phyloP scores from a whole-genome alignment of 2,329 filamentous ascomycete genomes.

The Zymoseptoria pseudotritici region DNA sequence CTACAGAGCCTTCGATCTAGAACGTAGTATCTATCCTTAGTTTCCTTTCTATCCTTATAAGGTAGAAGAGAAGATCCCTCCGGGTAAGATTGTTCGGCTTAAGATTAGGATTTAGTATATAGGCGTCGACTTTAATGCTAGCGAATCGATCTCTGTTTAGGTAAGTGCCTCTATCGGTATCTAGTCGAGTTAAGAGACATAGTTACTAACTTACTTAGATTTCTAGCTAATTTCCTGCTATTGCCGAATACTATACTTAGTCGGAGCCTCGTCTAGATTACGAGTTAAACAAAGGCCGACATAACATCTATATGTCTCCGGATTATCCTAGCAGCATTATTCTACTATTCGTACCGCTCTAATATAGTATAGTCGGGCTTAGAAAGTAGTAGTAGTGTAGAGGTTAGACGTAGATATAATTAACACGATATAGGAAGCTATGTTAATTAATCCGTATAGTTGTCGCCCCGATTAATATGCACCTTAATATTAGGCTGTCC shows the following conservation, averaged over 20 bases:
- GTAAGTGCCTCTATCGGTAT: conserved; percentile 1
- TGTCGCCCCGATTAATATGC: no score
- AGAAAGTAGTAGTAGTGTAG: no score
- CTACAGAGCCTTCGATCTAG: conserved; percentile 9
- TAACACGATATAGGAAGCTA: no score
- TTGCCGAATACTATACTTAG: conserved; percentile 36
- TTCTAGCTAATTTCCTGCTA: conserved; percentile 22
- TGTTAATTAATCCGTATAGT: no score
- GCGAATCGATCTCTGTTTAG: conserved; percentile 25
- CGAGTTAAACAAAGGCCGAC: conserved; percentile 36
- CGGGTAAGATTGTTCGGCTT: conserved; percentile 38
- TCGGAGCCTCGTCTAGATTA: conserved; percentile 34
- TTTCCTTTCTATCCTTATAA: conserved; percentile 15
- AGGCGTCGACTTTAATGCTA: conserved; percentile 41
- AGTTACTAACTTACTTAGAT: not conserved
- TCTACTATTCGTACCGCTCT: conserved; percentile 29
- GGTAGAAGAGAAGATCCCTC: conserved; percentile 33
- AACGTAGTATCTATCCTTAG: conserved; percentile 7
- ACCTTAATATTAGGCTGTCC: no score
- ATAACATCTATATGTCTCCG: conserved; percentile 34
- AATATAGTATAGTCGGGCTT: not conserved
- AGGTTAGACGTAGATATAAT: no score
- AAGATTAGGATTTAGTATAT: conserved; percentile 45
- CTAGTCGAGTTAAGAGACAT: not conserved
- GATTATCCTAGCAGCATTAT: conserved; percentile 34